phyloP scores from a whole-genome alignment of 305 asterid species.

The Petunia hybrid region DNA sequence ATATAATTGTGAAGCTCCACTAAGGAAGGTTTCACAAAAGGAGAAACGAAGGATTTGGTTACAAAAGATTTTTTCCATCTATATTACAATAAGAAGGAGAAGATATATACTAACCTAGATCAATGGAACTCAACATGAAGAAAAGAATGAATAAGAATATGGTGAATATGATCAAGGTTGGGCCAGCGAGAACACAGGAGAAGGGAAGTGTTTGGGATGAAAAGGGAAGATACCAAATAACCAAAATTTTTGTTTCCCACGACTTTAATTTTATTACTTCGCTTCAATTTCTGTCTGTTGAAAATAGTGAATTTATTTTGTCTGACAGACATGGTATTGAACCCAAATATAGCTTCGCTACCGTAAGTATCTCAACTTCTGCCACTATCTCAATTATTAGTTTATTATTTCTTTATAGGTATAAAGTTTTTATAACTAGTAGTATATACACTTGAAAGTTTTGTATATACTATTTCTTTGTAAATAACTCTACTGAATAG shows the following conservation, averaged over 20 bases:
- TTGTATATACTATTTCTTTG: too few species aligned
- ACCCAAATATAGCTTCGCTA: neutral
- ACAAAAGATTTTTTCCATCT: too few species aligned
- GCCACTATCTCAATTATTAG: too few species aligned
- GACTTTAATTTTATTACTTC: neutral
- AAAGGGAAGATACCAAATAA: neutral
- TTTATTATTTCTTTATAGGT: too few species aligned
- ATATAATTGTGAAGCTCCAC: too few species aligned
- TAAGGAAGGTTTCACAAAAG: too few species aligned
- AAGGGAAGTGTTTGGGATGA: slow-evolving; percentile 3
- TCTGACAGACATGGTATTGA: neutral
- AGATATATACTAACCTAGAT: too few species aligned
- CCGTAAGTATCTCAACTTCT: neutral
- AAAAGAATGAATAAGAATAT: neutral
- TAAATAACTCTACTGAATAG: too few species aligned
- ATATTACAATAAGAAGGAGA: too few species aligned
- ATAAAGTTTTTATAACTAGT: too few species aligned
- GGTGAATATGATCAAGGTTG: neutral
- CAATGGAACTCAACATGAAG: neutral
- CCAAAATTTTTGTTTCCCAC: neutral
- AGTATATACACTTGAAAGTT: too few species aligned
- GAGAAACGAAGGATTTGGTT: too few species aligned
- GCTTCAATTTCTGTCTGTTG: neutral
- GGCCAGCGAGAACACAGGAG: neutral
- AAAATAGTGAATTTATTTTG: neutral